Conservation (phyloP, 495 filamentous ascomycete genomes). For the Neurospora sp. region DNA sequence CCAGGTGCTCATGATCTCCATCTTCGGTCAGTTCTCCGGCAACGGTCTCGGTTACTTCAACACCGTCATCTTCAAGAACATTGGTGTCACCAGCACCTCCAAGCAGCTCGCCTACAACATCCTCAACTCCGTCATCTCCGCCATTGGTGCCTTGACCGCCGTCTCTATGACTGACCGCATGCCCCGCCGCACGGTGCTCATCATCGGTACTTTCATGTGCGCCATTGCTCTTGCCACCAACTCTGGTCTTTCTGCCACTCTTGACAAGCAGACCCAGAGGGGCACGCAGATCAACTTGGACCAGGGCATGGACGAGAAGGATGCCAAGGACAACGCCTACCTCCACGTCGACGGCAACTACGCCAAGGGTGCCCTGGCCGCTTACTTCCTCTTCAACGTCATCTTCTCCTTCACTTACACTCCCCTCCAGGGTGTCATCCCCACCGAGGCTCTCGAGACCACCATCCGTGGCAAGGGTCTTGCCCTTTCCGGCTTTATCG, state of each 20-base stretch:
- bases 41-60: conserved; percentile 37
- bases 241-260: conserved; percentile 32
- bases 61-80: conserved; percentile 23
- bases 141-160: conserved; percentile 34
- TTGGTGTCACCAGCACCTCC: conserved; percentile 22
- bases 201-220: conserved; percentile 36
- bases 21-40: conserved; percentile 45
- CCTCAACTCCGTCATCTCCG: conserved; percentile 35
- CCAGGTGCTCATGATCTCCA: conserved; percentile 41
- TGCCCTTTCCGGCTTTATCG: conserved; percentile 34
- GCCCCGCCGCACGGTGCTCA: conserved; percentile 35
- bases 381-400: conserved; percentile 49
- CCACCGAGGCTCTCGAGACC: conserved; percentile 43
- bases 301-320: not conserved
- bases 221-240: conserved; percentile 40
- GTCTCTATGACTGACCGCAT: conserved; percentile 32
- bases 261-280: conserved; percentile 28
- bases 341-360: conserved; percentile 23
- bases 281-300: not conserved
- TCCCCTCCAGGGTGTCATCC: conserved; percentile 49
- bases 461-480: conserved; percentile 42
- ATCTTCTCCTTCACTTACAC: conserved; percentile 53
- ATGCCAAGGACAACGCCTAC: conserved; percentile 2
- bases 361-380: conserved; percentile 34
- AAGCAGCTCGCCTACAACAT: conserved; percentile 36